A percentile compares a stretch with the other conserved stretches of the same genome.
Conservation (phyloP, 768 basidiomycete species). For the Xanthoconium stramineum region DNA sequence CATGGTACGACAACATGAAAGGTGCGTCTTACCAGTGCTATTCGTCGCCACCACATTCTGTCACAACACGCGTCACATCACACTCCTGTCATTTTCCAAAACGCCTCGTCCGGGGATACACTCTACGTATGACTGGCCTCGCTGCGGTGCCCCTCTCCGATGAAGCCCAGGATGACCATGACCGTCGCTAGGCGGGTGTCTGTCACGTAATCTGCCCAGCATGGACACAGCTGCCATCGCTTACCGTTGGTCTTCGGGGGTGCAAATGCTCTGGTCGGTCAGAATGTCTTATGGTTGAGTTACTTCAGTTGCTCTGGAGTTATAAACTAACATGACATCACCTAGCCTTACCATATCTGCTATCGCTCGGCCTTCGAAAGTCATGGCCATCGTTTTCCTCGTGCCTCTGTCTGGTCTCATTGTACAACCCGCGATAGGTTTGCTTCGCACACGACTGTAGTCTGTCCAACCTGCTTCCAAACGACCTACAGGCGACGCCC, state of each 20-base stretch:
- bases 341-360: no score
- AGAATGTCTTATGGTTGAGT: constrained; percentile 83
- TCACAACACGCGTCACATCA: neutral
- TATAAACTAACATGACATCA: no score
- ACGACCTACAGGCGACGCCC: constrained; percentile 87
- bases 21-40: constrained; percentile 7
- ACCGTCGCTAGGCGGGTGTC: constrained; percentile 50
- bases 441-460: constrained; percentile 2
- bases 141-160: constrained; percentile 44
- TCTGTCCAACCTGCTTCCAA: constrained; percentile 45
- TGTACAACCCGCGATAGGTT: constrained; percentile 87
- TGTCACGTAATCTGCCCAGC: constrained; percentile 63
- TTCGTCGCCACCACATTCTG: constrained; percentile 4
- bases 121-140: constrained; percentile 63
- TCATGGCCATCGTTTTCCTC: constrained; percentile 88
- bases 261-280: no score
- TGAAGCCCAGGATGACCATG: no score
- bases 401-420: constrained; percentile 83
- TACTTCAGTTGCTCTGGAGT: neutral
- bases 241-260: constrained; percentile 82
- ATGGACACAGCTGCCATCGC: constrained; percentile 62
- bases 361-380: constrained; percentile 83
- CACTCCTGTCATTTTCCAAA: neutral
- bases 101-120: no score
- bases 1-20: constrained; percentile 17